phyloP scores from a whole-genome alignment of 305 asterid species.

The Solanum hybrid region DNA sequence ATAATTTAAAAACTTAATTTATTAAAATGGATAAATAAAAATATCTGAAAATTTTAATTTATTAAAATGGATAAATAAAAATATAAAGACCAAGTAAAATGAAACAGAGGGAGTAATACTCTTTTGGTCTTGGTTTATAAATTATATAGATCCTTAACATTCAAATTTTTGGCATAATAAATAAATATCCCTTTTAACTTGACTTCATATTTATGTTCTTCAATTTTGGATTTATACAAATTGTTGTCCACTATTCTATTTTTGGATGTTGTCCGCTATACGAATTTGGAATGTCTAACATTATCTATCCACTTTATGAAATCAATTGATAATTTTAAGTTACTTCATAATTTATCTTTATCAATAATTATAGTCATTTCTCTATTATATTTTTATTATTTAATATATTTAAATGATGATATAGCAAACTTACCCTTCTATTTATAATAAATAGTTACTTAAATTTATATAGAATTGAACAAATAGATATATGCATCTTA shows the following conservation, averaged over 20 bases:
- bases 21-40: not conserved
- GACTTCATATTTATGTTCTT: not conserved
- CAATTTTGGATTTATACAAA: not conserved
- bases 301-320: too few species aligned
- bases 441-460: not conserved
- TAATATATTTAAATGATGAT: too few species aligned
- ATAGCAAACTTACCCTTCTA: not conserved
- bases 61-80: not conserved
- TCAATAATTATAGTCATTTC: too few species aligned
- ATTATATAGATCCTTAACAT: not conserved
- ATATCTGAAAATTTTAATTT: not conserved
- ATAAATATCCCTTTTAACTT: not conserved
- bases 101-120: not conserved
- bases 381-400: too few species aligned
- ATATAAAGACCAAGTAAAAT: not conserved
- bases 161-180: not conserved
- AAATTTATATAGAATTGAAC: not conserved
- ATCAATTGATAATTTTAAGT: not conserved
- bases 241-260: not conserved
- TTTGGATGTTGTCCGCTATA: accelerated
- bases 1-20: not conserved
- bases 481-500: accelerated
- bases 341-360: accelerated
- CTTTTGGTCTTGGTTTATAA: not conserved
- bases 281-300: too few species aligned